A percentile compares a stretch with the other conserved stretches of the same genome.
Evolutionary conservation across 129 eudicot species (phyloP).

Genomic region (Artemisia annua): DNA sequence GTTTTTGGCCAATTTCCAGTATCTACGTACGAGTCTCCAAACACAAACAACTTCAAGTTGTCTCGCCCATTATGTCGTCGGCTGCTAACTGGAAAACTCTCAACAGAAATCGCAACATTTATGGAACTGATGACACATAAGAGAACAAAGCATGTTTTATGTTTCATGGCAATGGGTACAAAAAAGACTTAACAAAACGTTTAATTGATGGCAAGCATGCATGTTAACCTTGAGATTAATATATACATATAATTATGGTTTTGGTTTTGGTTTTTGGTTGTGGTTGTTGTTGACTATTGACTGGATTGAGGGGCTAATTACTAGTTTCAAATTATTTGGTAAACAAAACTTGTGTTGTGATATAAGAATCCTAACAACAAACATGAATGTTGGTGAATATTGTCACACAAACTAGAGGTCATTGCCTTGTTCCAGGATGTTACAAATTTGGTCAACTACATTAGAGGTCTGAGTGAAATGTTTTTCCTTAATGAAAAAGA

Average conservation of each 20-base stretch:
- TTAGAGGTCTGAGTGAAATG: too few species aligned
- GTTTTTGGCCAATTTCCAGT: constrained; percentile 60
- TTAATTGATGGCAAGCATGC: neutral
- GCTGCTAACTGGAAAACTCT: neutral
- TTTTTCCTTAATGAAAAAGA: too few species aligned
- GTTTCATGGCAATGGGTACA: constrained; percentile 26
- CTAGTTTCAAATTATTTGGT: constrained; percentile 31
- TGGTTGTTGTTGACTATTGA: constrained; percentile 40
- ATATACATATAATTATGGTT: too few species aligned
- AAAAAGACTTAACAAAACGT: neutral
- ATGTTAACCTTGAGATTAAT: neutral
- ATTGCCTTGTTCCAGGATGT: too few species aligned
- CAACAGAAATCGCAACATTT: neutral
- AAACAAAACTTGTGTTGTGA: too few species aligned
- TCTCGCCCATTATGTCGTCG: neutral
- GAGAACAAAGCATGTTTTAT: constrained; percentile 21
- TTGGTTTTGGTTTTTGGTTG: too few species aligned
- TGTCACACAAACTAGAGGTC: too few species aligned
- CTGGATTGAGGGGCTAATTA: neutral
- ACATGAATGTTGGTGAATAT: too few species aligned
- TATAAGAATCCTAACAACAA: too few species aligned
- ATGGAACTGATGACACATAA: constrained; percentile 29
- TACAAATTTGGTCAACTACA: neutral
- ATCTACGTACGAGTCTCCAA: constrained; percentile 79
- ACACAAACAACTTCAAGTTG: constrained; percentile 55